These are phyloP conservation scores for Diplodia seriata DNA, from an alignment of 2,329 filamentous ascomycete genomes.

Conservation along the genomic window DNA sequence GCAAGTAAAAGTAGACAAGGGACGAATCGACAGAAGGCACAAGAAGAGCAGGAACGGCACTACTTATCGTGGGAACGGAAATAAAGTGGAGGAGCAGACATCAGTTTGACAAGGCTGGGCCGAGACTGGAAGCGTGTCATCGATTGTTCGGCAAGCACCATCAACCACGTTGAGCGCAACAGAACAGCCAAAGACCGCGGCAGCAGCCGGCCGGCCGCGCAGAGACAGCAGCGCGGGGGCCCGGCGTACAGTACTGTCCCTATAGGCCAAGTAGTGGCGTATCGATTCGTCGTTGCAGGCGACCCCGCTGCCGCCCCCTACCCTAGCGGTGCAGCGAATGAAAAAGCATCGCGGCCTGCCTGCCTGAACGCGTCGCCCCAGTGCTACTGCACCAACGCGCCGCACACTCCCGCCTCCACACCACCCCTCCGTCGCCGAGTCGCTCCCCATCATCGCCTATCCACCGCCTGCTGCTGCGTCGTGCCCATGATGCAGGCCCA, in stretches of 20 bases:
- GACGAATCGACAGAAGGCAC: not conserved
- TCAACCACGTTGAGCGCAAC: slow-evolving; percentile 2
- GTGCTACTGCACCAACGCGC: slow-evolving; percentile 18
- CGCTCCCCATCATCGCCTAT: slow-evolving; percentile 1
- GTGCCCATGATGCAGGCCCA: slow-evolving; percentile 51
- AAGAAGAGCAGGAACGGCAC: not conserved
- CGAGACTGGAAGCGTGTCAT: slow-evolving; percentile 23
- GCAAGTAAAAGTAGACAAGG: not conserved
- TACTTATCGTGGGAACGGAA: slow-evolving; percentile 11
- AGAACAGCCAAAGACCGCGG: not conserved
- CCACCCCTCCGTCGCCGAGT: not conserved
- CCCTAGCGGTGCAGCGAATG: slow-evolving; percentile 28
- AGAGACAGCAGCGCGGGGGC: not conserved
- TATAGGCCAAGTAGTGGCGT: not conserved
- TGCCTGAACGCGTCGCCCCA: slow-evolving; percentile 29
- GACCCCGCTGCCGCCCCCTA: slow-evolving; percentile 7
- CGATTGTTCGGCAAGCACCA: slow-evolving; percentile 1
- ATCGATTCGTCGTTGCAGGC: not conserved
- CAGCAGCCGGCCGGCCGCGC: not conserved
- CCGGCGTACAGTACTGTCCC: not conserved
- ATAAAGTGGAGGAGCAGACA: slow-evolving; percentile 24
- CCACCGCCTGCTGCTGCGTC: slow-evolving; percentile 37
- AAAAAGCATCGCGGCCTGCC: slow-evolving; percentile 28
- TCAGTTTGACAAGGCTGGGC: slow-evolving; percentile 18
- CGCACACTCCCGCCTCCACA: slow-evolving; percentile 7